Conservation (phyloP, 345 rosid genomes). For the Eucalyptus regnans region DNA sequence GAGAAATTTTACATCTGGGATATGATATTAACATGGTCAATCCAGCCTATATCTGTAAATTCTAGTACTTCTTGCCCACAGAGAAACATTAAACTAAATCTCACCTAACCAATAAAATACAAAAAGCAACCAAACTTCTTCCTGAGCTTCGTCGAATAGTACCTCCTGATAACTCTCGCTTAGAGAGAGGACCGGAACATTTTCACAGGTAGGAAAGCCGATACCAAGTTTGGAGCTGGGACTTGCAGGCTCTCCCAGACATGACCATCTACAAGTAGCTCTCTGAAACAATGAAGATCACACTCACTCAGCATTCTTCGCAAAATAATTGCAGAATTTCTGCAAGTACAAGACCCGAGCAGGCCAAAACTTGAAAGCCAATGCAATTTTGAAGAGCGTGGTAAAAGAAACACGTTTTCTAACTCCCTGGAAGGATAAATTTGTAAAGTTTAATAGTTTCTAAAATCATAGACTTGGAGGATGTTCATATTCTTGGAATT, state of each 20-base stretch:
- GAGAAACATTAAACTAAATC: background rate
- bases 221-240: background rate
- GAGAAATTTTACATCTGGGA: background rate
- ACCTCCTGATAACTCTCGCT: background rate
- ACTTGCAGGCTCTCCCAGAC: background rate
- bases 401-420: background rate
- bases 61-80: background rate
- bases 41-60: background rate
- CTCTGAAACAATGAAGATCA: background rate
- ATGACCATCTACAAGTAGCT: background rate
- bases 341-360: background rate
- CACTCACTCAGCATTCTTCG: background rate
- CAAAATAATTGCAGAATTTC: background rate
- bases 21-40: background rate
- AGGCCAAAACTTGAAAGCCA: background rate
- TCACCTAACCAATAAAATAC: background rate
- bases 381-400: background rate
- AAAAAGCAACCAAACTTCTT: background rate
- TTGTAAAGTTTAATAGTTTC: background rate
- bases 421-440: background rate
- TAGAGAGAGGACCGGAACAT: background rate
- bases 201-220: background rate
- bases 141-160: background rate
- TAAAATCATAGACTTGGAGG: background rate
- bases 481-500: background rate